Conservation (phyloP, 768 basidiomycete species). For the Amanita jacksonii region DNA sequence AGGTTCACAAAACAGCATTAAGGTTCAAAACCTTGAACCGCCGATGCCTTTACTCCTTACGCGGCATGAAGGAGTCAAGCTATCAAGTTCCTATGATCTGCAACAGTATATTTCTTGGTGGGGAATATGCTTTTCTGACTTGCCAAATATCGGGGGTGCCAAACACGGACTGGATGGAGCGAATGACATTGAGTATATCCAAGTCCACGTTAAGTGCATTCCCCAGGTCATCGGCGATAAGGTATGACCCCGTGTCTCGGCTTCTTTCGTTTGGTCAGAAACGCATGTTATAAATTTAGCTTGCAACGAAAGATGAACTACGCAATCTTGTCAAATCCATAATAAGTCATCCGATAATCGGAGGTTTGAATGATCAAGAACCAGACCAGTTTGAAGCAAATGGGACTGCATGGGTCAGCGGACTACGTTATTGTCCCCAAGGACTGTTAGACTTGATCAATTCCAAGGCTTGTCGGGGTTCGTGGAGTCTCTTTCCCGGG, state of each 20-base stretch:
- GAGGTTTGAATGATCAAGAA: conserved; percentile 18
- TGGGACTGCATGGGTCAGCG: conserved; percentile 53
- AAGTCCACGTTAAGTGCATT: conserved; percentile 51
- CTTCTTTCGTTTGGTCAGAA: conserved; percentile 11
- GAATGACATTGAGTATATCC: conserved; percentile 40
- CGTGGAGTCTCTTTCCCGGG: conserved; percentile 14
- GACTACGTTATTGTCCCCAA: conserved; percentile 75
- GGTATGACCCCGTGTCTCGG: conserved; percentile 36
- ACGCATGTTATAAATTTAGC: conserved; percentile 25
- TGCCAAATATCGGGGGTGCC: conserved; percentile 15
- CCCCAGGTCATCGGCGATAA: conserved; percentile 70
- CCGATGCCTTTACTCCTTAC: conserved; percentile 57
- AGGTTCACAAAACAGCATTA: conserved; percentile 23
- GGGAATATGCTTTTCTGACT: conserved; percentile 53
- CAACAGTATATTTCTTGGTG: conserved; percentile 49
- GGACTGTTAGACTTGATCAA: conserved; percentile 79
- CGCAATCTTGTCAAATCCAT: conserved; percentile 68
- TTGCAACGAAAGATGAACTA: conserved; percentile 62
- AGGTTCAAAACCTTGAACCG: conserved; percentile 36
- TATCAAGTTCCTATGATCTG: conserved; percentile 32
- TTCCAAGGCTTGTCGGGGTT: conserved; percentile 93
- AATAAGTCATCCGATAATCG: conserved; percentile 49
- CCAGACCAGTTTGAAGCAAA: conserved; percentile 14
- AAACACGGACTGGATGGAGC: conserved; percentile 19
- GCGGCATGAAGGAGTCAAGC: conserved; percentile 45